Evolutionary conservation across 2,329 filamentous ascomycete genomes (phyloP).

Genomic region (Falciphora oryzae): DNA sequence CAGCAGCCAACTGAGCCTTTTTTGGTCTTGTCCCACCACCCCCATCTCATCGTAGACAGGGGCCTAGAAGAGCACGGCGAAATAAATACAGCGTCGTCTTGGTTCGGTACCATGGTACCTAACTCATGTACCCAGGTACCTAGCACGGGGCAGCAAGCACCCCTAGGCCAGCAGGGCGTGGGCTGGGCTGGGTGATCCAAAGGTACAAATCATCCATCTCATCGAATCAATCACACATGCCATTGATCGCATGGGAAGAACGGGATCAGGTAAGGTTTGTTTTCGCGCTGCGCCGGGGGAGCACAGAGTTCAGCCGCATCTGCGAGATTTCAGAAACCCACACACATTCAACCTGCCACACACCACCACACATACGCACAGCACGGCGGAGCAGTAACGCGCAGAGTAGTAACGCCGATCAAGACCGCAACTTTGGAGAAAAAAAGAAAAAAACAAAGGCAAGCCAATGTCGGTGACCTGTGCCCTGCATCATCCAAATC

Average conservation of each 20-base stretch:
- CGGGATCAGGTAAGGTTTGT: too few species aligned
- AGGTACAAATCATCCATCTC: too few species aligned
- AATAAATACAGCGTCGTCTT: not conserved
- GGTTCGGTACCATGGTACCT: not conserved
- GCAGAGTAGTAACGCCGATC: not conserved
- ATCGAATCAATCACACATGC: too few species aligned
- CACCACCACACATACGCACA: too few species aligned
- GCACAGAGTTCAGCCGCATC: not conserved
- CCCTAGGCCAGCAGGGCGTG: too few species aligned
- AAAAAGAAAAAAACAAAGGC: too few species aligned
- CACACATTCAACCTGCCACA: too few species aligned
- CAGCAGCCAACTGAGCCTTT: not conserved
- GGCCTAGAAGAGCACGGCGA: not conserved
- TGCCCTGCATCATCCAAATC: not conserved
- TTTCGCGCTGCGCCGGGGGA: too few species aligned
- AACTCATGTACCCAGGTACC: too few species aligned
- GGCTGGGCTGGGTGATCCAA: too few species aligned
- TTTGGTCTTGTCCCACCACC: not conserved
- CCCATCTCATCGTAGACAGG: not conserved
- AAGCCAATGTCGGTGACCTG: not conserved
- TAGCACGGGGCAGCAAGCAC: too few species aligned
- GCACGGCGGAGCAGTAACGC: not conserved
- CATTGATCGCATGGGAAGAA: too few species aligned
- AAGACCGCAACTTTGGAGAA: not conserved
- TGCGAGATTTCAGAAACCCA: not conserved